A percentile compares a stretch with the other conserved stretches of the same genome.
phyloP scores from a whole-genome alignment of 1,284 basidiomycete genomes.

The Sporisorium iseilematis-ciliati region DNA sequence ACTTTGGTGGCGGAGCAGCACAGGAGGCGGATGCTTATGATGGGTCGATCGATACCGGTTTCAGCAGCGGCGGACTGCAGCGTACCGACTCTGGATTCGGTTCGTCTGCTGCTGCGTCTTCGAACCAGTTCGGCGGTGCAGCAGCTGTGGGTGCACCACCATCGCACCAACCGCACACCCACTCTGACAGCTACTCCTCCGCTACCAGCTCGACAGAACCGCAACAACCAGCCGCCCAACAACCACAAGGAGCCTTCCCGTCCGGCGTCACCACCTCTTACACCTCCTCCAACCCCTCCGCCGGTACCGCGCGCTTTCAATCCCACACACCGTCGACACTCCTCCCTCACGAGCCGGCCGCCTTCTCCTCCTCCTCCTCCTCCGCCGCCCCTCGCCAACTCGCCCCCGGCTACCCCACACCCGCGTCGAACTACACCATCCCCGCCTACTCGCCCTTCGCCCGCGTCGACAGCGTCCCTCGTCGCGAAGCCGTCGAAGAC shows the following conservation, averaged over 20 bases:
- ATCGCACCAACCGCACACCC: constrained; percentile 21
- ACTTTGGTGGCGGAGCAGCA: constrained; percentile 19
- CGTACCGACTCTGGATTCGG: constrained; percentile 13
- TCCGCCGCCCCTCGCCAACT: constrained; percentile 35
- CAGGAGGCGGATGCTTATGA: constrained; percentile 37
- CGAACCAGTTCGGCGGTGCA: constrained; percentile 8
- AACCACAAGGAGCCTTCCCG: constrained; percentile 29
- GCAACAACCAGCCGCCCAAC: constrained; percentile 4
- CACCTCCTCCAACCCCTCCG: background rate
- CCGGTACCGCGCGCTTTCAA: constrained; percentile 38
- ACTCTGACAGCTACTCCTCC: constrained; percentile 34
- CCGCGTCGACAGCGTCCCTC: constrained; percentile 57
- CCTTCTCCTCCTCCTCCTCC: constrained; percentile 17
- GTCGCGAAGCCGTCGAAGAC: constrained; percentile 78
- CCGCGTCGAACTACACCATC: constrained; percentile 51
- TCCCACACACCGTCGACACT: constrained; percentile 53
- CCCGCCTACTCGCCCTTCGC: constrained; percentile 67
- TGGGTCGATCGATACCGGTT: constrained; percentile 16
- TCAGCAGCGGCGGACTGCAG: constrained; percentile 6
- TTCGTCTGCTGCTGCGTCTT: background rate
- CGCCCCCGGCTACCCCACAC: constrained; percentile 54
- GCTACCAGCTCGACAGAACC: constrained; percentile 32
- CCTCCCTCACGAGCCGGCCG: constrained; percentile 39
- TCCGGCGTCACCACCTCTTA: constrained; percentile 22
- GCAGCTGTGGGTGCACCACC: constrained; percentile 4